Base-by-base conservation (phyloP, 1,284 basidiomycete species). In the Fistulinella cinereoalba region DNA sequence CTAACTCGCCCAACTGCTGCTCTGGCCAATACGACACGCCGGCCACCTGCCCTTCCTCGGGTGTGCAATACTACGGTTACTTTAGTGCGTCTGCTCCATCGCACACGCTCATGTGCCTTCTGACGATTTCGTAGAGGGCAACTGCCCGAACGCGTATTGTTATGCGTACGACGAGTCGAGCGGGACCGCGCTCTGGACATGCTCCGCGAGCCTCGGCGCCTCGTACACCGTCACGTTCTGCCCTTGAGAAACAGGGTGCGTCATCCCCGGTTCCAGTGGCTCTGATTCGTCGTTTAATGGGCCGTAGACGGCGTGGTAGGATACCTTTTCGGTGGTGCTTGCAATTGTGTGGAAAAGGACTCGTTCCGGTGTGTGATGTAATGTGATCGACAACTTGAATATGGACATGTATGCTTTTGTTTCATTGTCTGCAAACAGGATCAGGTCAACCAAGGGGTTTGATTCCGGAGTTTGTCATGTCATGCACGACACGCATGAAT, bases 101-200 rank as follows among this genome's bases (percentile, higher is more conserved):
- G n/a, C 37, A 33, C 15, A 1, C 5, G 10, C 33, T 18, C 6
- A 16, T 32, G 19, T 28, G n/a, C n/a, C n/a, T 43, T 36, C 4
- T 37, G 39, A 44, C 51, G 40, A 58, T 13, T 9, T 22, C 7
- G 38, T 53, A 67, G 67, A 77, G 62, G 43, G 32, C 33, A 64
- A 57, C 45, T 75, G 73, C 54, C 69, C 71, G 1, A 65, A 72
- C 45, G 58, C 71, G 10, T 76, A 77, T 45, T 73, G 68, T 12
- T 76, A 75, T 45, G 71, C 74, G 5, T 78, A 68, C 48, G 76
- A 76, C 49, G 73, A 77, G 44, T 51, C 57, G 11, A 67, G 59
- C 36, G 67, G 66, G 3, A 71, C 69, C 1, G 73, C 72, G 3
- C 49, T 76, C 16, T 71, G 61, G 66, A 69, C 65, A 8, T 77